Percentiles rank a stretch among this genome's conserved stretches.
These are phyloP conservation scores for Ogataea thermomethanolica DNA, from an alignment of 805 yeast genomes.

Conservation along the genomic window DNA sequence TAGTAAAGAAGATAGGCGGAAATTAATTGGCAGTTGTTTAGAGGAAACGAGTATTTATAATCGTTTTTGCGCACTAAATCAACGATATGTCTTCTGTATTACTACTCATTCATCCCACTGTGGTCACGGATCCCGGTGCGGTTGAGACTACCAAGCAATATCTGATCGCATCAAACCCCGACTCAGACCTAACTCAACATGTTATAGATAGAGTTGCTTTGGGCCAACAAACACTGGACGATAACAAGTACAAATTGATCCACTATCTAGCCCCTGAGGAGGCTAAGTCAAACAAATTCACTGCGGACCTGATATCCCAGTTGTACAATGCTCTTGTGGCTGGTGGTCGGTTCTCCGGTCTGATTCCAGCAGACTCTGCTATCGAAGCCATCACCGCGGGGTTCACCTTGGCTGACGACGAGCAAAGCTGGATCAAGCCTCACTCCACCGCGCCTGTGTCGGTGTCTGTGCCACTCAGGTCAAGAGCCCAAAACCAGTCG, in stretches of 20 bases:
- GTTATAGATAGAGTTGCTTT: slow-evolving; percentile 57
- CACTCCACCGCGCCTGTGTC: slow-evolving; percentile 16
- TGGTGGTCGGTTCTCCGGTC: slow-evolving; percentile 51
- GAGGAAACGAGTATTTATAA: background rate
- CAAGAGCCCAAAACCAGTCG: slow-evolving; percentile 8
- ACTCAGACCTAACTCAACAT: slow-evolving; percentile 43
- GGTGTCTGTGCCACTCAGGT: slow-evolving; percentile 24
- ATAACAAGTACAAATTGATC: slow-evolving; percentile 40
- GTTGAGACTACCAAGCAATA: slow-evolving; percentile 40
- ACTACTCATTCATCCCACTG: slow-evolving; percentile 62
- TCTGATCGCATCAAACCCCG: slow-evolving; percentile 29
- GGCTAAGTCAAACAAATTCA: slow-evolving; percentile 42
- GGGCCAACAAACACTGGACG: slow-evolving; percentile 38
- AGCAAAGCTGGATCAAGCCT: slow-evolving; percentile 56
- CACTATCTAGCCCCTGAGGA: slow-evolving; percentile 56
- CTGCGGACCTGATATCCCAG: slow-evolving; percentile 39
- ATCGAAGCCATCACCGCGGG: slow-evolving; percentile 68
- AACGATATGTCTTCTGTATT: slow-evolving; percentile 27
- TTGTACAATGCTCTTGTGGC: slow-evolving; percentile 38
- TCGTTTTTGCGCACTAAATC: background rate
- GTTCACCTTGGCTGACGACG: slow-evolving; percentile 43
- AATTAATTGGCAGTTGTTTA: background rate
- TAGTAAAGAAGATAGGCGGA: slow-evolving; percentile 4
- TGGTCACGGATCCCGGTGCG: slow-evolving; percentile 51
- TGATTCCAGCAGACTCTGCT: slow-evolving; percentile 46